Conservation (phyloP, 441 rosid species). For the Viola pubescens region DNA sequence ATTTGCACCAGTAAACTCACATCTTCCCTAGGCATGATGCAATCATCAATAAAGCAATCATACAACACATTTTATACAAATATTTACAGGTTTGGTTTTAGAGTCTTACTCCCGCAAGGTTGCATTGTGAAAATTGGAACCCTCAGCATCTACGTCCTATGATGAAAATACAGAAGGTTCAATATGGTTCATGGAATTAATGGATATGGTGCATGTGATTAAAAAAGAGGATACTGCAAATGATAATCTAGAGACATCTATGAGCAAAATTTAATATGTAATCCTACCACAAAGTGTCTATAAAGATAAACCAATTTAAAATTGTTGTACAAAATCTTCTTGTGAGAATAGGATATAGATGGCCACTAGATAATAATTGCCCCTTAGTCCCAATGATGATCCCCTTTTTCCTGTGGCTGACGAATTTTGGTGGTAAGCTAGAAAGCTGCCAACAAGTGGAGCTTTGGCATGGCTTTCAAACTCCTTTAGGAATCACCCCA, state of each 20-base stretch:
- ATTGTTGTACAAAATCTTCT: too few species aligned
- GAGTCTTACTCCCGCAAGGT: constrained; percentile 78
- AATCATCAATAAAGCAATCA: constrained; percentile 20
- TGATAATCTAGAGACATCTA: not conserved
- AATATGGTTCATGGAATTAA: constrained; percentile 17
- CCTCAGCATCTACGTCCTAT: constrained; percentile 81
- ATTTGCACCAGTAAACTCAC: constrained; percentile 87
- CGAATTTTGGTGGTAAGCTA: too few species aligned
- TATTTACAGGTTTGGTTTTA: constrained; percentile 9
- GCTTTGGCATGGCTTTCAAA: too few species aligned
- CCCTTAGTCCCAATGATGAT: not conserved
- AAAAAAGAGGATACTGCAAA: not conserved
- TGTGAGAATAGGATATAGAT: not conserved
- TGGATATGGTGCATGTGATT: not conserved
- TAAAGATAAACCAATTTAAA: too few species aligned
- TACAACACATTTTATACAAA: constrained; percentile 1
- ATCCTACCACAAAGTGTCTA: not conserved
- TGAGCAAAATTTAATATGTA: not conserved
- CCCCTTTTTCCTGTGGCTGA: not conserved
- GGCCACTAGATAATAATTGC: not conserved
- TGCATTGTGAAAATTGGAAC: constrained; percentile 84
- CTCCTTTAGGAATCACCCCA: too few species aligned
- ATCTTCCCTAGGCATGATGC: constrained; percentile 61
- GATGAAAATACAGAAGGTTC: constrained; percentile 12
- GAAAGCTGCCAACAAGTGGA: too few species aligned